A percentile compares a stretch with the other conserved stretches of the same genome.
phyloP scores from a whole-genome alignment of 495 filamentous ascomycete genomes.

The Bathelium albidoporum region DNA sequence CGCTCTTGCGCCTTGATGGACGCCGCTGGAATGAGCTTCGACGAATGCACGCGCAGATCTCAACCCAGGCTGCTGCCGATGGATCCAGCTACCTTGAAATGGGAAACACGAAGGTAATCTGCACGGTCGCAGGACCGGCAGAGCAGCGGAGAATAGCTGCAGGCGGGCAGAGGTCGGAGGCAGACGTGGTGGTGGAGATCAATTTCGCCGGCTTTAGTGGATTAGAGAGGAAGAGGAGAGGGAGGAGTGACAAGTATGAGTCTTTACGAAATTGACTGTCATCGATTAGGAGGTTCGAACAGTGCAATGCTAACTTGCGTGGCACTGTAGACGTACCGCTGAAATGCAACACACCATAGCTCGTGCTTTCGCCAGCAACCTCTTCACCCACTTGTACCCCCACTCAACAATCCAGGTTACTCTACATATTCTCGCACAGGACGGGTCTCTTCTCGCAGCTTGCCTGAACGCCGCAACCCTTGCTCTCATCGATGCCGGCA shows the following conservation, averaged over 20 bases:
- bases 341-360: constrained; percentile 72
- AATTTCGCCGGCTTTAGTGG: constrained; percentile 79
- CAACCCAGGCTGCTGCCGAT: constrained; percentile 80
- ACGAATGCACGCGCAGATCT: constrained; percentile 77
- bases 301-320: constrained; percentile 4
- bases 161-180: constrained; percentile 27
- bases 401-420: constrained; percentile 74
- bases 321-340: constrained; percentile 50
- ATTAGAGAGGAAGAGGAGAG: constrained; percentile 69
- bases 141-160: constrained; percentile 49
- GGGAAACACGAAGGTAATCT: constrained; percentile 94
- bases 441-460: constrained; percentile 81
- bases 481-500: constrained; percentile 84
- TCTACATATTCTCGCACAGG: constrained; percentile 78
- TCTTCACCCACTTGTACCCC: constrained; percentile 82
- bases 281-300: no score
- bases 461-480: constrained; percentile 88
- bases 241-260: constrained; percentile 60
- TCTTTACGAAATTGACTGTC: no score
- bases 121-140: constrained; percentile 72
- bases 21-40: constrained; percentile 98
- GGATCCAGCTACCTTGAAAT: constrained; percentile 85
- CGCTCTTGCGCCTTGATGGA: constrained; percentile 82
- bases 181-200: constrained; percentile 70
- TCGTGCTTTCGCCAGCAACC: constrained; percentile 56